These are phyloP conservation scores for Plasmodiophora brassicae DNA, from an alignment of 208 protist genomes.

Conservation along the genomic window DNA sequence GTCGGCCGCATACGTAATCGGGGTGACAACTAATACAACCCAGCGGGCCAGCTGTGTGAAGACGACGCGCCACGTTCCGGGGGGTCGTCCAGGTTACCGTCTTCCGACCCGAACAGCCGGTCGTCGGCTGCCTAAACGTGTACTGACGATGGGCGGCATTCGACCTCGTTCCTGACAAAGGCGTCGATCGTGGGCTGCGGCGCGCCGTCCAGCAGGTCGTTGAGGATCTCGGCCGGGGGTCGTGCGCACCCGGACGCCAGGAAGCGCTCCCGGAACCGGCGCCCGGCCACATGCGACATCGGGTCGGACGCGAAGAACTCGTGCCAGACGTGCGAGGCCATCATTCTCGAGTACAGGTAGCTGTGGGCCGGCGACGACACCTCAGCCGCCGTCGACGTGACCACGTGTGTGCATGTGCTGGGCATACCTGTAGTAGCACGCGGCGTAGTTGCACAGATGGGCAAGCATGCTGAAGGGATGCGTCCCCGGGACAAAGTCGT, in stretches of 20 bases:
- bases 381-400: neutral
- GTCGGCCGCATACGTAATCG: no score
- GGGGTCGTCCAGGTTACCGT: no score
- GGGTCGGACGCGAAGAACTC: neutral
- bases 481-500: neutral
- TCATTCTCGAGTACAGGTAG: conserved; percentile 10
- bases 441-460: neutral
- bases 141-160: no score
- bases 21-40: no score
- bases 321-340: neutral
- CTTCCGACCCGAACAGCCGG: no score
- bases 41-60: no score
- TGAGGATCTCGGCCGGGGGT: neutral
- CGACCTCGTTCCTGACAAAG: no score
- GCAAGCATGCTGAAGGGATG: neutral
- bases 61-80: no score
- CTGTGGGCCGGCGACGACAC: neutral
- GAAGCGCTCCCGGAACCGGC: neutral
- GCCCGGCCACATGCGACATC: neutral
- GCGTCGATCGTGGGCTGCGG: neutral
- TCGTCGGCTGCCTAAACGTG: no score
- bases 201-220: neutral
- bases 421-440: neutral
- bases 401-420: no score
- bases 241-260: neutral